Evolutionary conservation across 371 early-diverging fungal species (phyloP).

Genomic region (Dichotomocladium elegans): DNA sequence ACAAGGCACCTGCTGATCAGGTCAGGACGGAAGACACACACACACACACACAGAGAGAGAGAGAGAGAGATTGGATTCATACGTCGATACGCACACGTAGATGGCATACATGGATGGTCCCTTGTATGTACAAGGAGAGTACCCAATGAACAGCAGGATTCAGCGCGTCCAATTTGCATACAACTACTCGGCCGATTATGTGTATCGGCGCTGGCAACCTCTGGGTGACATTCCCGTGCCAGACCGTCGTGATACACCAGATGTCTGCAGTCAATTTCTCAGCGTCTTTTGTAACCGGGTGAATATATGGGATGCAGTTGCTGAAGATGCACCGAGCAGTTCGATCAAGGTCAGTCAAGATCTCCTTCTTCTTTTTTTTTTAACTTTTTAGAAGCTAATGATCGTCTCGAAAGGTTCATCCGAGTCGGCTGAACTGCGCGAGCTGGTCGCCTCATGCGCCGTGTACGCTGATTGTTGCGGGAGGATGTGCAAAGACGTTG

Average conservation of each 20-base stretch:
- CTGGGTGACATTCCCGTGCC: neutral
- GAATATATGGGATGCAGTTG: slow-evolving; percentile 25
- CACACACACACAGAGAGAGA: too few relatives aligned
- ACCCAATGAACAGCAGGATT: slow-evolving; percentile 18
- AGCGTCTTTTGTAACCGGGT: slow-evolving; percentile 12
- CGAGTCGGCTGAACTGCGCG: slow-evolving; percentile 12
- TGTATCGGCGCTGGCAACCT: slow-evolving; percentile 9
- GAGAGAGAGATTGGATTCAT: too few relatives aligned
- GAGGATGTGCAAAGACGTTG: slow-evolving; percentile 16
- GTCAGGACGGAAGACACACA: too few relatives aligned
- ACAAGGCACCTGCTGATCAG: neutral
- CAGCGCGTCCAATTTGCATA: slow-evolving; percentile 22
- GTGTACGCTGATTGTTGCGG: slow-evolving; percentile 22
- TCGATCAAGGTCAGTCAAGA: neutral
- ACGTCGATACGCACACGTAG: neutral
- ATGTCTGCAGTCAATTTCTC: slow-evolving; percentile 9
- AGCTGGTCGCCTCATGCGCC: slow-evolving; percentile 39
- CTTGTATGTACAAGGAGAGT: slow-evolving; percentile 3
- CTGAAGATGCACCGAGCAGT: slow-evolving; percentile 12
- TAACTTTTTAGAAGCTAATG: neutral
- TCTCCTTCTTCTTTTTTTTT: neutral
- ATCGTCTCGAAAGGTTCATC: neutral
- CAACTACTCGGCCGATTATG: slow-evolving; percentile 5
- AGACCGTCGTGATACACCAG: neutral
- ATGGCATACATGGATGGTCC: neutral